Evolutionary conservation across 1,284 basidiomycete species (phyloP).

Genomic region (Grifola frondosa): DNA sequence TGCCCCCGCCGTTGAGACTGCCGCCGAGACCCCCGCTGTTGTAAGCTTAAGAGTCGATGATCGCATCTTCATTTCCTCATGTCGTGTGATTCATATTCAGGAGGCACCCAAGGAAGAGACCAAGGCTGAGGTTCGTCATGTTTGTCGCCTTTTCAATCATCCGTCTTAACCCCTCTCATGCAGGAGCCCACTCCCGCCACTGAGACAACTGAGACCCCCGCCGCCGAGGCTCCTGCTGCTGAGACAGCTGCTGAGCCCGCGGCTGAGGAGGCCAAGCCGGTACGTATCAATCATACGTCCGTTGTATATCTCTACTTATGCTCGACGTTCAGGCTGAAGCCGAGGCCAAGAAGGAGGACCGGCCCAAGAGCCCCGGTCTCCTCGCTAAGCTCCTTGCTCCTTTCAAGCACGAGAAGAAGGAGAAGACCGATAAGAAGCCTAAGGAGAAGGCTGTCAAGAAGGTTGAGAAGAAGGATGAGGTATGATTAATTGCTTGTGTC

Average conservation of each 20-base stretch:
- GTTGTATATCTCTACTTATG: slow-evolving; percentile 7
- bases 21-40: slow-evolving; percentile 32
- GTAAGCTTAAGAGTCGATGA: slow-evolving; percentile 16
- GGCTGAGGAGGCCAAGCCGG: slow-evolving; percentile 61
- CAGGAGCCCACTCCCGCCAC: slow-evolving; percentile 32
- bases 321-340: slow-evolving; percentile 38
- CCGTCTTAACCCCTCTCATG: slow-evolving; percentile 5
- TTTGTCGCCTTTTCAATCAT: not conserved
- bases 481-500: slow-evolving; percentile 32
- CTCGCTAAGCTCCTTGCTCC: slow-evolving; percentile 71
- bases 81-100: slow-evolving; percentile 28
- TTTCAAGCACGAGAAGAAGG: slow-evolving; percentile 49
- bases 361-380: slow-evolving; percentile 74
- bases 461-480: slow-evolving; percentile 71
- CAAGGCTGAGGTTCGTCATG: slow-evolving; percentile 41
- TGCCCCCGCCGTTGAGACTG: slow-evolving; percentile 28
- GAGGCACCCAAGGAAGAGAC: slow-evolving; percentile 50
- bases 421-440: slow-evolving; percentile 50
- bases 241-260: slow-evolving; percentile 37
- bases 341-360: slow-evolving; percentile 67
- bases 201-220: slow-evolving; percentile 35
- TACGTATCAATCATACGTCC: slow-evolving; percentile 34
- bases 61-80: slow-evolving; percentile 8
- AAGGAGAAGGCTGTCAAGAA: slow-evolving; percentile 59
- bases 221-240: slow-evolving; percentile 37